A percentile compares a stretch with the other conserved stretches of the same genome.
These are phyloP conservation scores for Metarhizium robertsii DNA, from an alignment of 2,329 filamentous ascomycete species.

Conservation along the genomic window DNA sequence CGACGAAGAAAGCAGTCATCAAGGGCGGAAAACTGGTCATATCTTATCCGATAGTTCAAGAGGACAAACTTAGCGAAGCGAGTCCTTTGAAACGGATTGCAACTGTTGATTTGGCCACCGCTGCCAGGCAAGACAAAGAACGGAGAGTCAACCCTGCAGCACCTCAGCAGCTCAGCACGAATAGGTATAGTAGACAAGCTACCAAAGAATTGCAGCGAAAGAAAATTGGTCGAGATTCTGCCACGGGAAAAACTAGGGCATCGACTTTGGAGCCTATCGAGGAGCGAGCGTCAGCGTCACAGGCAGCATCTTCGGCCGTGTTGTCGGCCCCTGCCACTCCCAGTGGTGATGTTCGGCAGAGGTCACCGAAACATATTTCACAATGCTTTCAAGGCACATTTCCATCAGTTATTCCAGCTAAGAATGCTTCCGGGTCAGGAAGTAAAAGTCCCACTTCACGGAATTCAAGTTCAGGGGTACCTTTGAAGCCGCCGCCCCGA, in stretches of 20 bases:
- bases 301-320: conserved; percentile 16
- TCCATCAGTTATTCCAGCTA: neutral
- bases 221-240: conserved; percentile 16
- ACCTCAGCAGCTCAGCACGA: neutral
- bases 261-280: conserved; percentile 3
- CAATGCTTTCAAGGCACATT: neutral
- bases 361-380: conserved; percentile 36
- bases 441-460: neutral
- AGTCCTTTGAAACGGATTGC: conserved; percentile 35
- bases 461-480: neutral
- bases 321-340: conserved; percentile 33
- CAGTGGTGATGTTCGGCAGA: conserved; percentile 31
- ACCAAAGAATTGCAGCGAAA: conserved; percentile 27
- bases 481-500: neutral
- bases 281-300: conserved; percentile 1
- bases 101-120: conserved; percentile 41
- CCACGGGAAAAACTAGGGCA: neutral
- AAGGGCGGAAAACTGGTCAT: conserved; percentile 34
- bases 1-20: conserved; percentile 16
- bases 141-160: conserved; percentile 23
- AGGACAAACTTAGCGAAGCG: conserved; percentile 16
- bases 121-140: conserved; percentile 36
- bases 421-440: neutral
- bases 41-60: conserved; percentile 36
- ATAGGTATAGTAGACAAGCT: neutral